Percentiles rank a stretch among this genome's conserved stretches.
Conservation (phyloP, 2,329 filamentous ascomycete species). For the Amylocarpus encephaloides region DNA sequence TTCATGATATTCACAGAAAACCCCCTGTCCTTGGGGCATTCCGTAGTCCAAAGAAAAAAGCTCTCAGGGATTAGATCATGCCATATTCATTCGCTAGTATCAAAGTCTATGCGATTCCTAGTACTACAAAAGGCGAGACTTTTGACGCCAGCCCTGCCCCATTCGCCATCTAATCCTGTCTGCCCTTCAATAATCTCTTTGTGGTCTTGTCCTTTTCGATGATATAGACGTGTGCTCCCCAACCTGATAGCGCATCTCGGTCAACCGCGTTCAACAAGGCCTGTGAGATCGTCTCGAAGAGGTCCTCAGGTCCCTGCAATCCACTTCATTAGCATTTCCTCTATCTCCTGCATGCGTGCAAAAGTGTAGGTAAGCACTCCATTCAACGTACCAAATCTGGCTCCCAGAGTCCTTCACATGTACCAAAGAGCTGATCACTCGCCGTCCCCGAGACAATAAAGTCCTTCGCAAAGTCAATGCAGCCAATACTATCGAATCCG, state of each 20-base stretch:
- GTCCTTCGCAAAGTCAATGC: slow-evolving; percentile 99
- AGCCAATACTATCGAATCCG: slow-evolving; percentile 97
- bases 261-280: slow-evolving; percentile 92
- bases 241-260: slow-evolving; percentile 91
- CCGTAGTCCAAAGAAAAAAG: no score
- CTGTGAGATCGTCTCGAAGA: slow-evolving; percentile 98
- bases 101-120: slow-evolving; percentile 20
- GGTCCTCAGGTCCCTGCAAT: slow-evolving; percentile 73
- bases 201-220: slow-evolving; percentile 99
- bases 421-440: slow-evolving; percentile 96
- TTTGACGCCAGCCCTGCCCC: slow-evolving; percentile 6
- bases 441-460: slow-evolving; percentile 97
- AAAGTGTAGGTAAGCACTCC: not conserved
- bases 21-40: no score
- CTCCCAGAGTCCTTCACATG: slow-evolving; percentile 97
- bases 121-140: slow-evolving; percentile 25
- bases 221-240: slow-evolving; percentile 98
- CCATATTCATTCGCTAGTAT: slow-evolving; percentile 17
- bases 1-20: not conserved
- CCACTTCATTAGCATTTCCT: slow-evolving; percentile 1
- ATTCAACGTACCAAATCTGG: slow-evolving; percentile 71
- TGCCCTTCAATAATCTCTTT: slow-evolving; percentile 95
- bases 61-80: slow-evolving; percentile 7
- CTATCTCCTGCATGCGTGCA: no score
- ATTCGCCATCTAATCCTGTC: slow-evolving; percentile 66